phyloP scores from a whole-genome alignment of 805 yeast genomes.

The Jamesozyma hellenica region DNA sequence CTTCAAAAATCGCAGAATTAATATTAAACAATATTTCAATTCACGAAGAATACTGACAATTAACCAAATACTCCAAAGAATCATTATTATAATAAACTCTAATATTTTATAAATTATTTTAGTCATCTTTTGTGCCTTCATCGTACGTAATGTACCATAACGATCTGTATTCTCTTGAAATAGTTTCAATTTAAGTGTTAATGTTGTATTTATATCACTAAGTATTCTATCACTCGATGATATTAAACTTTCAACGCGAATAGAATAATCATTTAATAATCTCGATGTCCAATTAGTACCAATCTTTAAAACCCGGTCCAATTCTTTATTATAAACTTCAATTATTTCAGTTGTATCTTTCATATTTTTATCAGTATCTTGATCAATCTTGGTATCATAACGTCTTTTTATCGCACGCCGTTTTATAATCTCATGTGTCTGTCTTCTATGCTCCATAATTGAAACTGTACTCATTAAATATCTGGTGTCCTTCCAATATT shows the following conservation, averaged over 20 bases:
- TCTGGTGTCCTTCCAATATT: conserved; percentile 19
- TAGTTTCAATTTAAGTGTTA: conserved; percentile 45
- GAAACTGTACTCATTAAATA: conserved; percentile 19
- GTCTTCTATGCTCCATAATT: conserved; percentile 21
- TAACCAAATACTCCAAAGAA: conserved; percentile 26
- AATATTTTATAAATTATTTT: conserved; percentile 18
- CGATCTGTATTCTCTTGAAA: conserved; percentile 27
- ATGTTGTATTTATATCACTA: conserved; percentile 64
- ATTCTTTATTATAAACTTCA: conserved; percentile 15
- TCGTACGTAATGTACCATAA: conserved; percentile 17
- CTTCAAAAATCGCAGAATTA: conserved; percentile 12
- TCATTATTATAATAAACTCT: conserved; percentile 21
- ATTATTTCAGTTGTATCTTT: conserved; percentile 12
- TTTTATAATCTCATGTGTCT: conserved; percentile 18
- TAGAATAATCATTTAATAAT: conserved; percentile 34
- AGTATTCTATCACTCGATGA: conserved; percentile 57
- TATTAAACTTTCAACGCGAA: conserved; percentile 48
- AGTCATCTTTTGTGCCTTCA: conserved; percentile 18
- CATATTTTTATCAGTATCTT: conserved; percentile 13
- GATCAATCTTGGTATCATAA: conserved; percentile 8
- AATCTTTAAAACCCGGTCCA: conserved; percentile 20
- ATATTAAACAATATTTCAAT: conserved; percentile 9
- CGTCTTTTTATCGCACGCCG: conserved; percentile 13
- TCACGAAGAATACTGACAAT: conserved; percentile 17
- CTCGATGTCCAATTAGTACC: conserved; percentile 27